Evolutionary conservation across 805 yeast species (phyloP).

Genomic region (Metschnikowia gelsemii): DNA sequence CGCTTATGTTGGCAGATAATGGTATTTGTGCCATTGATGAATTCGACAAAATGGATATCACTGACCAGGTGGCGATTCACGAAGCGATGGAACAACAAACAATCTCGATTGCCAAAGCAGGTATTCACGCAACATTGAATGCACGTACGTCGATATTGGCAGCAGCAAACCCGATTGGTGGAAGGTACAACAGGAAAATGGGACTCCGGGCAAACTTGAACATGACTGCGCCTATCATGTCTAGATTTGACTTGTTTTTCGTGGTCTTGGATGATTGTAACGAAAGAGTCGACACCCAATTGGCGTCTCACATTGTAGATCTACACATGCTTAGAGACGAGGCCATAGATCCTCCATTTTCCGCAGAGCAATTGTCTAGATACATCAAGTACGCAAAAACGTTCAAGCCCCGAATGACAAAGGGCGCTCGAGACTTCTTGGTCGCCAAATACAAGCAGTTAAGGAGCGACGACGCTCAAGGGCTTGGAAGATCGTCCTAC

Average conservation of each 20-base stretch:
- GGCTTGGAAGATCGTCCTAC: slow-evolving; percentile 79
- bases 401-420: slow-evolving; percentile 84
- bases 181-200: slow-evolving; percentile 85
- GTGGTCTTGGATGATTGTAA: slow-evolving; percentile 94
- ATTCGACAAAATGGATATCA: slow-evolving; percentile 94
- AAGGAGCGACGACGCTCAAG: slow-evolving; percentile 88
- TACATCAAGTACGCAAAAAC: slow-evolving; percentile 91
- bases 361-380: slow-evolving; percentile 83
- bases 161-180: slow-evolving; percentile 99
- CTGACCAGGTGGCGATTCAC: slow-evolving; percentile 97
- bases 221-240: slow-evolving; percentile 99
- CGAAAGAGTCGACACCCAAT: slow-evolving; percentile 81
- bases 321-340: slow-evolving; percentile 87
- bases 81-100: slow-evolving; percentile 99
- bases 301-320: slow-evolving; percentile 90
- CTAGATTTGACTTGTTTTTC: slow-evolving; percentile 93
- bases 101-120: slow-evolving; percentile 97
- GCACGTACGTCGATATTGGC: slow-evolving; percentile 96
- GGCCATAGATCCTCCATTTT: slow-evolving; percentile 85
- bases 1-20: slow-evolving; percentile 95
- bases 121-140: slow-evolving; percentile 95
- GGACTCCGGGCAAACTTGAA: slow-evolving; percentile 83
- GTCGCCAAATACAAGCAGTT: slow-evolving; percentile 81
- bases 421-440: slow-evolving; percentile 72
- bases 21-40: slow-evolving; percentile 99